Evolutionary conservation across 257 asterid species (phyloP).

Genomic region (Solanum peruvianum): DNA sequence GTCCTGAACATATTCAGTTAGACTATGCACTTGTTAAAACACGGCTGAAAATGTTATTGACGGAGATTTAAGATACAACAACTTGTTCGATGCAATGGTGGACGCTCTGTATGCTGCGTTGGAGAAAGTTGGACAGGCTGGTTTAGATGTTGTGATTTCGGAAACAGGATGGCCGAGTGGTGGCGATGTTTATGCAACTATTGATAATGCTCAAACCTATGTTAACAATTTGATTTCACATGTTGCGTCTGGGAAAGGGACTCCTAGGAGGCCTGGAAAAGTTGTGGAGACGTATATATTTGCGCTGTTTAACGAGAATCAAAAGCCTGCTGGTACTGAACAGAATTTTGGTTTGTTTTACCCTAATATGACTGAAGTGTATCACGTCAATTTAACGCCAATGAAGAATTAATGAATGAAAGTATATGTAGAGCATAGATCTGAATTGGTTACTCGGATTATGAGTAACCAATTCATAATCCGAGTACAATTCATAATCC

Average conservation of each 20-base stretch:
- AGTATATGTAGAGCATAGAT: neutral
- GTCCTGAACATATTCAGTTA: conserved; percentile 8
- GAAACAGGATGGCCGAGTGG: conserved; percentile 64
- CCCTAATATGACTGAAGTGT: conserved; percentile 26
- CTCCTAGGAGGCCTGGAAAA: conserved; percentile 30
- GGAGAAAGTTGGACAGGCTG: conserved; percentile 22
- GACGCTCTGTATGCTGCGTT: conserved; percentile 29
- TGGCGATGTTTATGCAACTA: conserved; percentile 17
- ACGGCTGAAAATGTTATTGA: neutral
- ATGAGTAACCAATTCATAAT: too few species aligned
- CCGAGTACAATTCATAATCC: too few species aligned
- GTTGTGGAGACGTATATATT: conserved; percentile 20
- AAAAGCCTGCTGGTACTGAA: conserved; percentile 19
- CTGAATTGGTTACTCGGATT: neutral
- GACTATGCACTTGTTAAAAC: conserved; percentile 16
- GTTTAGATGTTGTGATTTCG: conserved; percentile 20
- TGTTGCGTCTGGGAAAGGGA: conserved; percentile 21
- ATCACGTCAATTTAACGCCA: conserved; percentile 15
- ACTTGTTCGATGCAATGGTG: conserved; percentile 38
- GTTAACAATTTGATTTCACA: conserved; percentile 21
- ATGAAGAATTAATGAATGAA: neutral
- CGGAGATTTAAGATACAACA: conserved; percentile 3
- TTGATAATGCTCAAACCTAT: conserved; percentile 23
- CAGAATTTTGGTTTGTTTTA: conserved; percentile 23
- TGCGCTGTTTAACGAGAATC: conserved; percentile 30